Evolutionary conservation across 208 protist species (phyloP).

Genomic region (Acanthamoeba polyphaga): DNA sequence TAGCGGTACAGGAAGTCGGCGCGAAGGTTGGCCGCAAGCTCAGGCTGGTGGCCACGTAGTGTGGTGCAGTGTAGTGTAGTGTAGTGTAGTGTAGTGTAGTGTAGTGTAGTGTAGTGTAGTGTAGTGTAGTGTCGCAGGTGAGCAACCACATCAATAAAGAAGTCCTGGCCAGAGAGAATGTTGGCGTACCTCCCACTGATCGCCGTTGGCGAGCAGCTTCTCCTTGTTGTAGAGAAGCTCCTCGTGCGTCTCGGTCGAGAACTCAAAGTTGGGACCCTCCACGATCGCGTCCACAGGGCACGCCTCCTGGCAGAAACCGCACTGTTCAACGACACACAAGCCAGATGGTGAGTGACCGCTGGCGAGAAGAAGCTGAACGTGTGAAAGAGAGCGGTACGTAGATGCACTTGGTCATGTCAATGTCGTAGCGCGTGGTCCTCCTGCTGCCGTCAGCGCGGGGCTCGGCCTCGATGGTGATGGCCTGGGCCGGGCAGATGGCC

Average conservation of each 20-base stretch:
- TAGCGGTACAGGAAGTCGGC: constrained; percentile 90
- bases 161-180: constrained; percentile 23
- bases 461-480: constrained; percentile 93
- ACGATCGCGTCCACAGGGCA: constrained; percentile 94
- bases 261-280: constrained; percentile 94
- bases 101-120: no score
- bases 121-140: no score
- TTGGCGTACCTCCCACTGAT: constrained; percentile 82
- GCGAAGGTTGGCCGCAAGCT: constrained; percentile 90
- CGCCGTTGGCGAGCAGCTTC: constrained; percentile 91
- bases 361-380: neutral
- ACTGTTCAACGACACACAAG: constrained; percentile 37
- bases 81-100: no score
- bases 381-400: constrained; percentile 74
- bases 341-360: neutral
- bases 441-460: constrained; percentile 89
- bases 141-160: neutral
- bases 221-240: constrained; percentile 94
- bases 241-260: constrained; percentile 91
- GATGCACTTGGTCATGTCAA: constrained; percentile 95
- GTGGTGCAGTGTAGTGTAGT: no score
- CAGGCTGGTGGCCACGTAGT: constrained; percentile 78
- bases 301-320: constrained; percentile 93
- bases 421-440: constrained; percentile 93
- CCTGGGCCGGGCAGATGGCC: constrained; percentile 92